Evolutionary conservation across 768 basidiomycete genomes (phyloP), one percentile per base, ranked within the genome.

Genomic region (Kwoniella mangroviensis): DNA sequence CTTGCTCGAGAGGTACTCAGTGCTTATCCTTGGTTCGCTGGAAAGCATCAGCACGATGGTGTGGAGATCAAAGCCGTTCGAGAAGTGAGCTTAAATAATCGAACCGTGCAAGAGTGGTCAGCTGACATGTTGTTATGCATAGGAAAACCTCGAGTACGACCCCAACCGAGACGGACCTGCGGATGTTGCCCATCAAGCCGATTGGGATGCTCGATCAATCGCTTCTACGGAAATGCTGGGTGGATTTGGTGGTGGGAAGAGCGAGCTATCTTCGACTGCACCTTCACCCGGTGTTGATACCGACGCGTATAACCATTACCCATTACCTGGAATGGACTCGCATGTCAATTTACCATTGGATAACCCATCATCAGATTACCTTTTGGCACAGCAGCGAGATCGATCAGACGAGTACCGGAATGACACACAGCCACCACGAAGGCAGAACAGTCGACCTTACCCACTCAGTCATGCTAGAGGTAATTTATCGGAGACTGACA

Each of bases 191-290:
- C 73, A 77, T 64, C 66, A 96, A 81, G 79, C 90, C 58, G 93
- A 95, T 75, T 96, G 92, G 93, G 94, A 97, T 74, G 86, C 87
- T 55, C 88, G 89, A 9, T 93, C 92, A 0, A 85, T 93, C 73
- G 86, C 78, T 4, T 82, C 83, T 9, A 80, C 81, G 15, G 74
- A 80, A 26, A 79, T 83, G 78, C 75, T 82, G 21, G 76, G 76
- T 26, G 51, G 22, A 34, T 49, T 28, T 26, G 67, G 63, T 21
- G 65, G 60, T 17, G 67, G 63, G 19, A 78, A 78, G 62, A 73
- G 73, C 13, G 74, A 75, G 40, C 45, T 73, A 19, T 64, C 68
- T 26, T 53, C 70, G 6, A 22, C 24, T 13, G 52, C 24, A 13
- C 65, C 65, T 13, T 63, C 69, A 17, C 60, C 61, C 52, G 67